Base-by-base conservation (phyloP, 148 eudicot species). In the Vaccinium macrocarpon region DNA sequence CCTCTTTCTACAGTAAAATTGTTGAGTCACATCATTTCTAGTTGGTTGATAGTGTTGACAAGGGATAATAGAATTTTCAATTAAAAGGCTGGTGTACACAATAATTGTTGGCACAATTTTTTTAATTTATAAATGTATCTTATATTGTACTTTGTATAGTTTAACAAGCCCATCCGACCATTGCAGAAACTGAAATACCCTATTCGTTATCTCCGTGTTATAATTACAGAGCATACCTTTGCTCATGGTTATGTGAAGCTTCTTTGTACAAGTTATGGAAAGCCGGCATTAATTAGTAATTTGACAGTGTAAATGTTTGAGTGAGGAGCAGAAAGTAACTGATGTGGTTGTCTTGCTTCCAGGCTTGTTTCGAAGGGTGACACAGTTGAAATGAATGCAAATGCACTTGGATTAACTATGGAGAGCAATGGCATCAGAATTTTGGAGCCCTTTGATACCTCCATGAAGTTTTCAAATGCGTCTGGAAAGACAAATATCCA, bases 371-470 rank as follows among this genome's bases (percentile, higher is more conserved):
- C 92, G 87, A 93, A 94, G 88, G 98, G 94, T 19, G 96, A 97
- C 55, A 91, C 93, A 27, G 79, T 94, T 87, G 98, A 97, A 88
- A 84, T 95, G 93, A 92, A 87, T 86, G 98, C 93, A 59, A 89
- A 92, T 92, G 93, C 91, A 80, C 93, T 94, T 88, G 99, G 98
- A 73, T 87, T 97, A 10, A 93, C 96, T 38, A 90, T 97, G 96
- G 98, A 97, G 88, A 93, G 99, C 91, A 97, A 92, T 85, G 99
- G 98, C 76, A 90, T 97, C 82, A 91, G 93, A 90, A 91, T 97
- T 79, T 87, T 97, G 90, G 99, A 97, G 91, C 99, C 99, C 78
- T 97, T 95, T 91, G 99, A 97, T 89, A 91, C 98, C 78, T 90
- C 90, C 48, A 79, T 94, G 85, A 92, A 92, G 88, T 95, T 91